These are phyloP conservation scores for Hypoxylon fragiforme DNA, from an alignment of 495 filamentous ascomycete genomes.

Conservation along the genomic window DNA sequence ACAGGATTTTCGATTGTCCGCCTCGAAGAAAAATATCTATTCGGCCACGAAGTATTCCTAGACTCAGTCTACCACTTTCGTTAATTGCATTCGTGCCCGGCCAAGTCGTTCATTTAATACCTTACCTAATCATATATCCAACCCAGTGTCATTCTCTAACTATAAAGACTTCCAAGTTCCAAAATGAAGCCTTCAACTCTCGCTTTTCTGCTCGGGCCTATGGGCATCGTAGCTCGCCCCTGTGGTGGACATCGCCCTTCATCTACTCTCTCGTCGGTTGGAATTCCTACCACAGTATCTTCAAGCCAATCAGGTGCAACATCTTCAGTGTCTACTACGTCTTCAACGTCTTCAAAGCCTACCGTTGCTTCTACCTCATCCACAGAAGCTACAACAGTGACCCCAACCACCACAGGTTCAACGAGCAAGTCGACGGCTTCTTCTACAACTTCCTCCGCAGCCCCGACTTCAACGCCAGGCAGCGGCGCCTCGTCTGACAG, in stretches of 20 bases:
- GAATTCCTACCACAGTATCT: not conserved
- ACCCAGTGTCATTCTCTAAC: constrained; percentile 5
- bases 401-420: not conserved
- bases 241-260: constrained; percentile 21
- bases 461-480: constrained; percentile 1
- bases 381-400: not conserved
- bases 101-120: constrained; percentile 6
- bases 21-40: constrained; percentile 1
- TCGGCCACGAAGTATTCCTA: not conserved
- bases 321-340: too few relatives aligned
- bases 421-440: not conserved
- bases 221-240: constrained; percentile 22
- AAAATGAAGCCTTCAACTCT: constrained; percentile 27
- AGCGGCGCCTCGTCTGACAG: constrained; percentile 13
- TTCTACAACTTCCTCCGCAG: constrained; percentile 6
- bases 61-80: constrained; percentile 14
- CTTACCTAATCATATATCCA: not conserved
- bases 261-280: not conserved
- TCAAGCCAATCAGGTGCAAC: constrained; percentile 1
- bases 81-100: constrained; percentile 4
- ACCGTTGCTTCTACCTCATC: constrained; percentile 7
- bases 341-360: too few relatives aligned
- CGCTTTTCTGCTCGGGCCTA: constrained; percentile 20
- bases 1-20: not conserved
- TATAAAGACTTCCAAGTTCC: not conserved